phyloP scores from a whole-genome alignment of 441 rosid species.

The Breynia disticha region DNA sequence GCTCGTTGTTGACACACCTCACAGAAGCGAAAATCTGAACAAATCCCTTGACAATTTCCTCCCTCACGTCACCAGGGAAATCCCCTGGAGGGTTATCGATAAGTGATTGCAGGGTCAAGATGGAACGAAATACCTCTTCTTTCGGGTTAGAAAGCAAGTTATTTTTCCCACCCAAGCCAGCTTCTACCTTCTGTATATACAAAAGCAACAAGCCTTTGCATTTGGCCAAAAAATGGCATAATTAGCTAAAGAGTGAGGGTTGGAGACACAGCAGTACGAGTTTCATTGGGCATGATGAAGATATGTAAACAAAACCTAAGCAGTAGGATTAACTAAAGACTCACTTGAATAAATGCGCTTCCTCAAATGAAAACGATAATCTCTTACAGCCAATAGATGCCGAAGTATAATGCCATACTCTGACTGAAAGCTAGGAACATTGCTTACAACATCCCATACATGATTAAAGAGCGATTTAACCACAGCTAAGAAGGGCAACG shows the following conservation, averaged over 20 bases:
- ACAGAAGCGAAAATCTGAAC: constrained; percentile 56
- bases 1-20: constrained; percentile 34
- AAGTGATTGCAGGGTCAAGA: constrained; percentile 66
- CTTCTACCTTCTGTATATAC: constrained; percentile 70
- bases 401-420: constrained; percentile 84
- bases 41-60: constrained; percentile 56
- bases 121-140: constrained; percentile 69
- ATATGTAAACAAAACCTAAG: not conserved
- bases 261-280: constrained; percentile 10
- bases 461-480: constrained; percentile 67
- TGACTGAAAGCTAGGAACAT: constrained; percentile 69
- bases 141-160: constrained; percentile 44
- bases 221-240: constrained; percentile 15
- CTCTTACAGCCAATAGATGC: constrained; percentile 56
- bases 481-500: constrained; percentile 52
- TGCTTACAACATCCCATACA: constrained; percentile 62
- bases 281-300: not conserved
- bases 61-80: constrained; percentile 62
- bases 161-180: constrained; percentile 39
- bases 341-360: constrained; percentile 59
- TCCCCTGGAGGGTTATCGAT: constrained; percentile 89
- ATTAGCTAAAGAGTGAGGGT: constrained; percentile 14
- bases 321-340: constrained; percentile 19
- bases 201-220: constrained; percentile 50
- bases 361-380: constrained; percentile 77